Evolutionary conservation across 768 basidiomycete species (phyloP), one percentile per base, ranked within the genome.

Genomic region (Leccinellum rugosiceps): DNA sequence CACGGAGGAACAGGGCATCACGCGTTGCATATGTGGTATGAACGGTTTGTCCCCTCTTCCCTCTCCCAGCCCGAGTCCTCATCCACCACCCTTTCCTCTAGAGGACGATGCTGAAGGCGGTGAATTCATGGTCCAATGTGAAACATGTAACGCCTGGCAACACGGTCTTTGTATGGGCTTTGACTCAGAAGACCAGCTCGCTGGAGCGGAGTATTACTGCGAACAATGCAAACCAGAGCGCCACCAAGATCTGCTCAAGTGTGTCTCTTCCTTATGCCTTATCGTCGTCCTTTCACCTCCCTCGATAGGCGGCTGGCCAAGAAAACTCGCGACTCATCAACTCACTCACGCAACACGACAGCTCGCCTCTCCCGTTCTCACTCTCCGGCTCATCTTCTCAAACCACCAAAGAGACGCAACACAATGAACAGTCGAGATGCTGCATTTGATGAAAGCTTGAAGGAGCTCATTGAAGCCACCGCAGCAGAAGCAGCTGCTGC

Each of bases 391-490:
- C 72, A 70, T 63, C 66, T 80, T 34, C 85, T 84, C 60, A 84
- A 85, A 65, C 80, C 83, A n/a, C 81, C 89, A 41, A 96, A 94
- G 75, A 85, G 92, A 52, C 81, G 97, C 58, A 94, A 92, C 65
- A 99, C 97, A 51, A 96, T 99, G 94, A 98, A 98, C 72, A 95
- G 92, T 66, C 80, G 96, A 56, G 96, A 97, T 71, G 92, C 95
- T 15, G 88, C 87, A 13, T 95, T 94, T 69, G 95, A 96, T 69
- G 90, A 94, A 68, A 92, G 87, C 68, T 70, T 90, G 55, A 87
- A 88, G 69, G 87, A 88, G 65, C 76, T 89, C 53, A 85, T 91
- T 51, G 85, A 88, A 64, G 83, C 83, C 38, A 86, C 86, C 19
- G 88, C 87, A 25, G 84, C 85, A 6, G 87, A 88, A 68, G 88